Evolutionary conservation across 2,329 filamentous ascomycete genomes (phyloP).

Genomic region (Pseudogymnoascus sp.): DNA sequence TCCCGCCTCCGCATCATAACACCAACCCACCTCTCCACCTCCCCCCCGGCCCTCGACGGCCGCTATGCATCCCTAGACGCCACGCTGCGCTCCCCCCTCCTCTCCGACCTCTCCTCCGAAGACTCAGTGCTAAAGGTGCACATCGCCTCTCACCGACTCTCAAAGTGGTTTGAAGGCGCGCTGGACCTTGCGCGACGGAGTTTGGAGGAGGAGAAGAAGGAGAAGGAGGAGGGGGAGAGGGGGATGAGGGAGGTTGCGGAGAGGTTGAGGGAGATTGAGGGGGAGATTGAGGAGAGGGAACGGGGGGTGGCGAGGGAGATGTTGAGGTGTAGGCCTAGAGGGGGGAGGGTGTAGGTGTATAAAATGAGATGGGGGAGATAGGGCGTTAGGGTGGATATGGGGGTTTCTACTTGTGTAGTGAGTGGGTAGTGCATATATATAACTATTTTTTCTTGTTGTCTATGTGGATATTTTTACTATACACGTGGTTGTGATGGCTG

Average conservation of each 20-base stretch:
- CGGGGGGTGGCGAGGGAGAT: constrained; percentile 21
- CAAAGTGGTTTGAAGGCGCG: constrained; percentile 54
- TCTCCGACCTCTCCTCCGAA: constrained; percentile 65
- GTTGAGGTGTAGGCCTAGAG: constrained; percentile 20
- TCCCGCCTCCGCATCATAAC: constrained; percentile 28
- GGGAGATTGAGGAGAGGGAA: constrained; percentile 22
- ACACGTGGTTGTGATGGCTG: too few relatives aligned
- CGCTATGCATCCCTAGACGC: constrained; percentile 53
- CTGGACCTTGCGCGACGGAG: constrained; percentile 31
- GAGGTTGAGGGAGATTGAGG: constrained; percentile 22
- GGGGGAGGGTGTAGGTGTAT: not conserved
- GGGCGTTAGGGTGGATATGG: too few relatives aligned
- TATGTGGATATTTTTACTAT: too few relatives aligned
- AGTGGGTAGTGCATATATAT: not conserved
- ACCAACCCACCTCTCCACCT: constrained; percentile 34
- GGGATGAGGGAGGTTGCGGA: constrained; percentile 18
- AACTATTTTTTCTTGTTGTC: not conserved
- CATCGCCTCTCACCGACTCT: constrained; percentile 60
- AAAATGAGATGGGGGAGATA: not conserved
- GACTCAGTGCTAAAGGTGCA: constrained; percentile 56
- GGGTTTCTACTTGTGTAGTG: too few relatives aligned
- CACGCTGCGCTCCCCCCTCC: constrained; percentile 56
- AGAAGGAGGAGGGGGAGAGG: constrained; percentile 1
- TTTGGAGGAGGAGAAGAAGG: constrained; percentile 28
- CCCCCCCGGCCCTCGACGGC: constrained; percentile 45